Percentiles rank a stretch among this genome's conserved stretches.
Evolutionary conservation across 768 basidiomycete genomes (phyloP).

Genomic region (Rhodosporidiobolus sp.): DNA sequence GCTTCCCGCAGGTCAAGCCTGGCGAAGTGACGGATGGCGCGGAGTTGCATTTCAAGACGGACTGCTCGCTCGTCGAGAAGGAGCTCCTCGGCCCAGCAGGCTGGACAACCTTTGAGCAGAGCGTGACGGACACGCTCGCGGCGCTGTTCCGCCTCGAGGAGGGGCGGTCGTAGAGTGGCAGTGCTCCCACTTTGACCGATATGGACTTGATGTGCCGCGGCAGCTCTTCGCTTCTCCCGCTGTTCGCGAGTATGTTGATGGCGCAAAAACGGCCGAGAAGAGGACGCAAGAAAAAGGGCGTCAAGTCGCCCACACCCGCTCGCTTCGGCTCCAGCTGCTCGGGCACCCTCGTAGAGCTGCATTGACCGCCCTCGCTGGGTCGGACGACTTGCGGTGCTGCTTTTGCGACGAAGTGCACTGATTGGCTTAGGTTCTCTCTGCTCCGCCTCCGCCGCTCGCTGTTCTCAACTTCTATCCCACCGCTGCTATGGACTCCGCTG

Average conservation of each 20-base stretch:
- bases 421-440: neutral
- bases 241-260: no score
- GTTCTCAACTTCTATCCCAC: no score
- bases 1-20: slow-evolving; percentile 14
- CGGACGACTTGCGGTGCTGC: no score
- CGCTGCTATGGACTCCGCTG: neutral
- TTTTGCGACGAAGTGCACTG: neutral
- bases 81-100: slow-evolving; percentile 20
- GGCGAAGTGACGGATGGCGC: neutral
- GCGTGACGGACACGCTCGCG: slow-evolving; percentile 24
- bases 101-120: slow-evolving; percentile 30
- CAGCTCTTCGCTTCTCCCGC: no score
- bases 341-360: no score
- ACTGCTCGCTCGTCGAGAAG: slow-evolving; percentile 30
- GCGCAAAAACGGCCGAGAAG: no score
- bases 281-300: no score
- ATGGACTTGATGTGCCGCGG: no score
- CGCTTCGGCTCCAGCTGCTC: neutral
- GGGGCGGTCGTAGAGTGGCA: slow-evolving; percentile 11
- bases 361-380: no score
- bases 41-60: slow-evolving; percentile 27
- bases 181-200: no score
- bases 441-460: neutral
- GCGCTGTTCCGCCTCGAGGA: slow-evolving; percentile 29
- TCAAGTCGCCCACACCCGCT: no score